Evolutionary conservation across 495 filamentous ascomycete species (phyloP).

Genomic region (Sphaerosporella brunnea): DNA sequence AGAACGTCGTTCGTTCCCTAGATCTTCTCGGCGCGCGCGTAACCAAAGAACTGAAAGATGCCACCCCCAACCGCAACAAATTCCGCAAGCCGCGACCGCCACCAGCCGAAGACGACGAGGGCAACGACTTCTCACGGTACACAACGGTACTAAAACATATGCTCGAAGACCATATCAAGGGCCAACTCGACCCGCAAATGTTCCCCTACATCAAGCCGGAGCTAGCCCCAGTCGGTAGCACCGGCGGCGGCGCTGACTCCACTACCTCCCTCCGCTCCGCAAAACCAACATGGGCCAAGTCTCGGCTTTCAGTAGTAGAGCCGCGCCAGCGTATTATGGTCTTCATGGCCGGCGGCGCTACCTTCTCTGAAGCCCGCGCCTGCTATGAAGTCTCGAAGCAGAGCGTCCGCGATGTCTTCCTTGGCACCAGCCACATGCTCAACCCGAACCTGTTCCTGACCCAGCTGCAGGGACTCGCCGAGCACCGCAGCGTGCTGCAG

Average conservation of each 20-base stretch:
- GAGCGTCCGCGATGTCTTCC: conserved; percentile 61
- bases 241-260: conserved; percentile 37
- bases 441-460: conserved; percentile 60
- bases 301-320: conserved; percentile 54
- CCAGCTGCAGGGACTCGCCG: conserved; percentile 62
- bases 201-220: conserved; percentile 77
- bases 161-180: conserved; percentile 55
- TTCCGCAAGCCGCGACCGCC: conserved; percentile 31
- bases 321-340: conserved; percentile 81
- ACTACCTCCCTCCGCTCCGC: conserved; percentile 50
- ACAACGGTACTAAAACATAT: conserved; percentile 57
- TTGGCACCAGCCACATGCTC: conserved; percentile 83
- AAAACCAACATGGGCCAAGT: conserved; percentile 87
- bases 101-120: conserved; percentile 35
- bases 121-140: conserved; percentile 48
- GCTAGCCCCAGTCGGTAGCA: conserved; percentile 35
- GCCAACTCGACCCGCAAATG: conserved; percentile 45
- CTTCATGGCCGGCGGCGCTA: conserved; percentile 92
- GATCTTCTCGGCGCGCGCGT: conserved; percentile 64
- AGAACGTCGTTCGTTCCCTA: conserved; percentile 55
- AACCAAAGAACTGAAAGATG: conserved; percentile 57
- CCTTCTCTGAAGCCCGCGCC: conserved; percentile 67
- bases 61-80: conserved; percentile 48
- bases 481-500: conserved; percentile 53
- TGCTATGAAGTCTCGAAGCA: conserved; percentile 73